Base-by-base conservation (phyloP, 2,329 filamentous ascomycete species). In the Hymenoscyphus infarciens region DNA sequence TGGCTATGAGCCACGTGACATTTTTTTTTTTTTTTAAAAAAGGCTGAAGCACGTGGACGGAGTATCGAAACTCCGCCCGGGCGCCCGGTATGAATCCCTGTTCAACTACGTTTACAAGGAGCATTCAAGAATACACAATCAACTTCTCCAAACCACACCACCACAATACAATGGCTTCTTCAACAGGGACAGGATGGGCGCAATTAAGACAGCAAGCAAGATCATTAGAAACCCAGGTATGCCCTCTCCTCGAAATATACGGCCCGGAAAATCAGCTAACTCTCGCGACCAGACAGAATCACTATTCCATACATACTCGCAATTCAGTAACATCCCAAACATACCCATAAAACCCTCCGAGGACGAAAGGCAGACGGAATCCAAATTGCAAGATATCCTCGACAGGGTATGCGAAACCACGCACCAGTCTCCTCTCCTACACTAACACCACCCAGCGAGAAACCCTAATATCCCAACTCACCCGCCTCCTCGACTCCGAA, bases 141-240 rank as follows among this genome's bases (percentile, higher is more conserved):
- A 52, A 39, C 15, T 13, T 31, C 25, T 29, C 25, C 27, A 35
- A 57, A 39, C n/a, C 25, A 27, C 25, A 39, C n/a, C 25, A 27
- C 25, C 52, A 49, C 39, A 49, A 33, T 29, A 58, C 13, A 54
- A 74, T 74, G 72, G 63, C 68, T 55, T 67, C 70, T 61, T 71
- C 72, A 49, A 73, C 72, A 61, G 71, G 71, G 60, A 72, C 68
- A 15, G 88, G 92, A 79, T 99, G 95, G 95, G 88, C 92, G 73
- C 92, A 97, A 79, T 83, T 98, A 70, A 90, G 95, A 72, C 92
- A 97, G 76, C 94, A 98, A 78, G 91, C 92, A 65, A 85, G 95
- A 72, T 86, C 87, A 54, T 82, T 97, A 66, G 95, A 99, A 77
- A 91, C 89, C 65, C 94, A 98, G 84, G 94, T 96, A 81, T 75